Evolutionary conservation across 1,284 basidiomycete species (phyloP), one percentile per base, ranked within the genome.

Genomic region (Mycosarcoma mackinlayi): DNA sequence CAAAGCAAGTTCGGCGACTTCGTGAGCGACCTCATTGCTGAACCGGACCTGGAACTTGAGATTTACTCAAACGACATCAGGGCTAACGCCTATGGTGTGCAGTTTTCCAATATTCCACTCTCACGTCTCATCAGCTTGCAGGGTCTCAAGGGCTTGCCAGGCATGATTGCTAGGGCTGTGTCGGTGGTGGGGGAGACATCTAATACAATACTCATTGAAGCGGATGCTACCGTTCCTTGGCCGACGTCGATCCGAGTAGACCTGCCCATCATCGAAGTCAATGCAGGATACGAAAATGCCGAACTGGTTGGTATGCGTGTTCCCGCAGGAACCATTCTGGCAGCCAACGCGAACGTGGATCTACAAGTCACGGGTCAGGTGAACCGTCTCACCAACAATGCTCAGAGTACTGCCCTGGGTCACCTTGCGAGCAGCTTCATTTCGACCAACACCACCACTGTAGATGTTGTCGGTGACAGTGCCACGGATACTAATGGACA

Each of bases 151-250:
- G 85, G 85, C 47, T 83, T 91, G 16, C 88, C 88, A 14, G 81
- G 79, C 24, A 75, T 83, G 33, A 88, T 87, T 2, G 89, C 91
- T 75, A 87, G 85, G 67, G 88, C 90, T 82, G 91, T 92, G 11
- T 67, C 82, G 42, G 61, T 62, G 24, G 50, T 52, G 4, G 87
- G 89, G 71, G 87, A 89, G 77, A 85, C 87, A 38, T 86, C 86
- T 28, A 88, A 89, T 56, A 88, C 89, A 24, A 90, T 91, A 60
- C 86, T 87, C 56, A 88, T 91, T 49, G 87, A 87, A 63, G 89
- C 89, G 1, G 88, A 89, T 76, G 86, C 89, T 0, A 59, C 83
- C 8, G 90, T 91, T 62, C 89, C 89, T 3, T 91, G 89, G n/a
- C 85, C 87, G 31, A 62, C 83, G 86, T 88, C 91, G 72, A 83